Base-by-base conservation (phyloP, 768 basidiomycete species). In the Antrodiella citrinella region DNA sequence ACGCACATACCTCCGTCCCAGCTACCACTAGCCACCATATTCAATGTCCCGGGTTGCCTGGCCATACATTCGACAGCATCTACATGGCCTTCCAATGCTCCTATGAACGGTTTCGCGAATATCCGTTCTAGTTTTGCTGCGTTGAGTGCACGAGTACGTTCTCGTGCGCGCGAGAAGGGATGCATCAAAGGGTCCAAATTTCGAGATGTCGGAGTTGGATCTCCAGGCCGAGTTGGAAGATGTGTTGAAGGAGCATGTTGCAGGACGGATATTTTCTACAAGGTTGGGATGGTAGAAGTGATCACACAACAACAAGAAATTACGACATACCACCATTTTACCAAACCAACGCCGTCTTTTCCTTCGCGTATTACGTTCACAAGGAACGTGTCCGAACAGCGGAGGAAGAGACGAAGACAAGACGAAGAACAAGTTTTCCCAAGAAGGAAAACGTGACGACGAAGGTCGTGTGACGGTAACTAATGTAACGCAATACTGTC, bases 51-150 rank as follows among this genome's bases (percentile, higher is more conserved):
- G 18, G 83, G 81, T 54, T 81, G 84, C 57, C 79, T 82, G 13
- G 78, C 77, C 51, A 97, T 69, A 18, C 82, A 80, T 67, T 96
- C 94, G n/a, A 97, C 84, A 15, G 92, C 91, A 63, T 97, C 94
- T 35, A 87, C 74, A 65, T 98, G 96, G 1, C 96, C 96, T 53
- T 96, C 94, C 45, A 99, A 65, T 47, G 81, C 77, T 30, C 80
- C 90, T 13, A 99, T 74, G 60, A 98, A 98, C 0, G 96, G 96
- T 60, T 96, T 97, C n/a, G 96, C 84, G 62, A 98, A 97, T 70
- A 99, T 91, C 51, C 90, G 75, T 47, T 97, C 95, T 77, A 99
- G 89, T 71, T 99, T 99, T 12, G 86, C 87, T 2, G 96, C 96
- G 55, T 93, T 95, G 43, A 97, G 65, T 2, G 96, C 96, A 51